Evolutionary conservation across 345 rosid genomes (phyloP).

Genomic region (Salix exigua): DNA sequence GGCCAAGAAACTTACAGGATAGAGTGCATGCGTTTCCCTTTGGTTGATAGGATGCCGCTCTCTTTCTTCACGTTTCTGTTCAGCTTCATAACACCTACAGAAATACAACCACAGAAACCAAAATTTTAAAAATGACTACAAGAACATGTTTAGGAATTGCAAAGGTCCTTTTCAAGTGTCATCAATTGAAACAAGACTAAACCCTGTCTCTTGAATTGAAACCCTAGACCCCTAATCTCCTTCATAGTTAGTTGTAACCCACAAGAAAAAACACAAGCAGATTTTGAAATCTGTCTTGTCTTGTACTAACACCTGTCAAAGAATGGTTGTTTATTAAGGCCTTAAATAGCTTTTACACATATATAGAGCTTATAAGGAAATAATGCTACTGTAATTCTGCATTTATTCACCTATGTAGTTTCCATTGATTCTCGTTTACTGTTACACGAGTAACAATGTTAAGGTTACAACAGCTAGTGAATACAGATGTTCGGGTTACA

Average conservation of each 20-base stretch:
- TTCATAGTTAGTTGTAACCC: not conserved
- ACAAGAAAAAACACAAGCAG: too few species aligned
- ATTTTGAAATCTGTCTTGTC: not conserved
- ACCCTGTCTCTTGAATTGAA: not conserved
- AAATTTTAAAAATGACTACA: not conserved
- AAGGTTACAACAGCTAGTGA: not conserved
- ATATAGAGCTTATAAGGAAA: not conserved
- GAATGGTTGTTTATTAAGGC: not conserved
- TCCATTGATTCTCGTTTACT: not conserved
- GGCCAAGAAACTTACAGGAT: slow-evolving; percentile 52
- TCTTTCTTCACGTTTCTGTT: slow-evolving; percentile 79
- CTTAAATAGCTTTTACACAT: not conserved
- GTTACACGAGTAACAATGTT: not conserved
- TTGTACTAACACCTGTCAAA: not conserved
- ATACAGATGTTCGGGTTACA: not conserved
- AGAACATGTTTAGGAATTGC: not conserved
- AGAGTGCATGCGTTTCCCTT: slow-evolving; percentile 68
- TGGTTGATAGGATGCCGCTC: slow-evolving; percentile 80
- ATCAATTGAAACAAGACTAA: not conserved
- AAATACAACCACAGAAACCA: slow-evolving; percentile 21
- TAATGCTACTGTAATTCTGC: not conserved
- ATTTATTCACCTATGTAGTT: not conserved
- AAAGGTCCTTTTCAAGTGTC: not conserved
- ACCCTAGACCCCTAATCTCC: too few species aligned
- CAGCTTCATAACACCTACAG: slow-evolving; percentile 78